These are phyloP conservation scores for Acanthamoeba culbertsoni DNA, from an alignment of 208 protist species.

Conservation along the genomic window DNA sequence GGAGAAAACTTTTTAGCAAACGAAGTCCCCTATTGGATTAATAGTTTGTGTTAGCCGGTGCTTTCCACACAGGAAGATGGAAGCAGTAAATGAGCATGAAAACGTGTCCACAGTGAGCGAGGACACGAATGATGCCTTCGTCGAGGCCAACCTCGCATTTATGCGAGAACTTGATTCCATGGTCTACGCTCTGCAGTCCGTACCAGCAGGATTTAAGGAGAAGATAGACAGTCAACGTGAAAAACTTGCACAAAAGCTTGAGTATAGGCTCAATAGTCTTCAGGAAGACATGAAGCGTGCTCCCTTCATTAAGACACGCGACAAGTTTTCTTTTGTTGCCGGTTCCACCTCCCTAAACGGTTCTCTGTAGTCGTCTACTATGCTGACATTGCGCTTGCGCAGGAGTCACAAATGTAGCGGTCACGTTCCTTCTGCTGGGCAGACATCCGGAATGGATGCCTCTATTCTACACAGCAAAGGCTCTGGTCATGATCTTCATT, in stretches of 20 bases:
- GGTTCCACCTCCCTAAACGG: background rate
- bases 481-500: background rate
- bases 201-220: background rate
- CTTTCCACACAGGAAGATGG: too few relatives aligned
- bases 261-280: background rate
- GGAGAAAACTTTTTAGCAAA: too few relatives aligned
- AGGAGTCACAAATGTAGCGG: constrained; percentile 29
- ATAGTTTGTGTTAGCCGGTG: too few relatives aligned
- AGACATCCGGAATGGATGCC: constrained; percentile 41
- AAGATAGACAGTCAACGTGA: constrained; percentile 24
- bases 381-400: background rate
- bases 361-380: background rate
- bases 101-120: background rate
- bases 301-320: constrained; percentile 27
- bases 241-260: constrained; percentile 1
- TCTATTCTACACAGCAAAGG: background rate
- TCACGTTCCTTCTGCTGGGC: constrained; percentile 14
- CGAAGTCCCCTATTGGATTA: too few relatives aligned
- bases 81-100: too few relatives aligned
- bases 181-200: background rate
- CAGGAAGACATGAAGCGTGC: constrained; percentile 29
- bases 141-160: constrained; percentile 16
- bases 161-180: constrained; percentile 6
- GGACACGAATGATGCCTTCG: constrained; percentile 26
- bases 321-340: constrained; percentile 51